These are phyloP conservation scores for Verbena officinalis DNA, from an alignment of 257 asterid genomes.

Conservation along the genomic window DNA sequence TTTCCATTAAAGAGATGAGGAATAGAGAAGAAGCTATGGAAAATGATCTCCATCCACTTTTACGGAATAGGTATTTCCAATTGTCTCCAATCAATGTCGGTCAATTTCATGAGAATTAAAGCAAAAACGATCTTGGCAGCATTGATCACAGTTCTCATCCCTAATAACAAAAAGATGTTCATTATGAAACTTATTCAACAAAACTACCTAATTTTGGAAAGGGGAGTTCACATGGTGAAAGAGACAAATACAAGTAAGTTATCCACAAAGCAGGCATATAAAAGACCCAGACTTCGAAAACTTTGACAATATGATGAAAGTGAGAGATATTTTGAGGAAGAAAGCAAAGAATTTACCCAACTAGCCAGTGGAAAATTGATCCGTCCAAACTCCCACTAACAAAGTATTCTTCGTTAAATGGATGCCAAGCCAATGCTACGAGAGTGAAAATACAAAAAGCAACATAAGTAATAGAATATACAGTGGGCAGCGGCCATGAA, in stretches of 20 bases:
- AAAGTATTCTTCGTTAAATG: conserved; percentile 96
- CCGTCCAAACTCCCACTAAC: conserved; percentile 99
- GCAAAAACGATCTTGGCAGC: too few relatives aligned
- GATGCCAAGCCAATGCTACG: conserved; percentile 98
- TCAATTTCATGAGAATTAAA: too few relatives aligned
- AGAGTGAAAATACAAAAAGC: conserved; percentile 26
- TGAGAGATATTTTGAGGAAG: conserved; percentile 13
- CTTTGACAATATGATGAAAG: conserved; percentile 17
- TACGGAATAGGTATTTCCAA: too few relatives aligned
- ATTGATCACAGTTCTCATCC: conserved; percentile 1
- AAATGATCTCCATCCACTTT: conserved; percentile 11
- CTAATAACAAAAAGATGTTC: background rate
- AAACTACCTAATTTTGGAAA: background rate
- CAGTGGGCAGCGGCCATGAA: background rate
- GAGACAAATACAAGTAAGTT: conserved; percentile 13
- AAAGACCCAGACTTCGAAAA: conserved; percentile 5
- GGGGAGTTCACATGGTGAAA: conserved; percentile 11
- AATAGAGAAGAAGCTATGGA: background rate
- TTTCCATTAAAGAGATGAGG: conserved; percentile 5
- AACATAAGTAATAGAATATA: conserved; percentile 26
- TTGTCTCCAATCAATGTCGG: too few relatives aligned
- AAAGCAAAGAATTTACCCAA: conserved; percentile 63
- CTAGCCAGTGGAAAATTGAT: conserved; percentile 97
- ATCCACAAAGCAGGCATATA: conserved; percentile 1
- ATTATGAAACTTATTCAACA: conserved; percentile 1